A percentile compares a stretch with the other conserved stretches of the same genome.
Evolutionary conservation across 1,139 yeast genomes (phyloP).

Genomic region (Pichia sp.): DNA sequence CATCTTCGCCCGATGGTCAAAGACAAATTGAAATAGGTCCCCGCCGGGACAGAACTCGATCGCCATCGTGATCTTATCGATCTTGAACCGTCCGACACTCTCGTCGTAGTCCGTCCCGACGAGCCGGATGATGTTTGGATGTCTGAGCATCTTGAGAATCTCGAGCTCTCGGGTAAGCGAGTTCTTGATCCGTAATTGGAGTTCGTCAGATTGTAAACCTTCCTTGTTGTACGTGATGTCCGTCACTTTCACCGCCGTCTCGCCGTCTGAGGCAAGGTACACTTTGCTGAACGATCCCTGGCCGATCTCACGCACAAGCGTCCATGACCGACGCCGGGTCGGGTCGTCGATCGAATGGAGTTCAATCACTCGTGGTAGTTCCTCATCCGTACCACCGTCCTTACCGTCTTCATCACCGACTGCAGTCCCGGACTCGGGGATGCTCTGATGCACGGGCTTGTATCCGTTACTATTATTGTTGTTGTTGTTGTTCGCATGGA

Average conservation of each 20-base stretch:
- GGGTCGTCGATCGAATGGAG: constrained; percentile 2
- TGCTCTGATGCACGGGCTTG: too few species aligned
- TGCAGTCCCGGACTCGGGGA: too few species aligned
- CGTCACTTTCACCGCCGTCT: constrained; percentile 41
- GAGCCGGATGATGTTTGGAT: constrained; percentile 45
- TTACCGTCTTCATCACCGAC: too few species aligned
- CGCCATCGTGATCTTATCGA: constrained; percentile 49
- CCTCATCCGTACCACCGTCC: constrained; percentile 8
- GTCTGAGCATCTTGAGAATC: constrained; percentile 46
- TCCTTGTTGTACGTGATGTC: constrained; percentile 29
- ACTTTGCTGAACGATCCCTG: constrained; percentile 60
- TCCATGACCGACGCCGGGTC: constrained; percentile 25
- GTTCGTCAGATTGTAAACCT: constrained; percentile 28
- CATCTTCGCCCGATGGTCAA: constrained; percentile 38
- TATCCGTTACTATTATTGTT: too few species aligned
- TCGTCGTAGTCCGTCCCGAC: constrained; percentile 33
- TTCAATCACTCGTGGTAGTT: constrained; percentile 12
- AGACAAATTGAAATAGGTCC: constrained; percentile 66
- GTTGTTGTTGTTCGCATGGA: too few species aligned
- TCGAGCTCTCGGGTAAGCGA: constrained; percentile 75
- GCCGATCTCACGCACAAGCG: constrained; percentile 44
- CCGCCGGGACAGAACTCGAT: constrained; percentile 84
- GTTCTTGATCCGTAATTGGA: constrained; percentile 57
- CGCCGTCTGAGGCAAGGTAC: constrained; percentile 29
- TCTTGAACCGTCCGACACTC: constrained; percentile 18